phyloP scores from a whole-genome alignment of 345 rosid species.

The Noccaea caerulescens region DNA sequence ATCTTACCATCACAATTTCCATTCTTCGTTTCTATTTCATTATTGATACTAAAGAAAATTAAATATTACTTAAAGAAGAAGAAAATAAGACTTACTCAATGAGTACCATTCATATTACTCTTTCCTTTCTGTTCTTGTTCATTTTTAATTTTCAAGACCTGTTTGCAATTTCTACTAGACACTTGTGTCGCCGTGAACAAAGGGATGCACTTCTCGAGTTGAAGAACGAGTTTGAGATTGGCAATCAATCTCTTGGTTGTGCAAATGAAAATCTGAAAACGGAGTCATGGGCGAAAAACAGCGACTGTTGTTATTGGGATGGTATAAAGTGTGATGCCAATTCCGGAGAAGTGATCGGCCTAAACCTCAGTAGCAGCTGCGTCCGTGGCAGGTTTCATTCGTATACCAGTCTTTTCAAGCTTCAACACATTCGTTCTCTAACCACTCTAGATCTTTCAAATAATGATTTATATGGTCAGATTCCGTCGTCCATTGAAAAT shows the following conservation, averaged over 20 bases:
- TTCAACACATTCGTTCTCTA: too few species aligned
- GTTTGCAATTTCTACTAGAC: background rate
- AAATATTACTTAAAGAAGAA: too few species aligned
- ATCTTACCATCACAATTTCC: background rate
- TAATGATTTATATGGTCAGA: too few species aligned
- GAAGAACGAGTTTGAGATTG: background rate
- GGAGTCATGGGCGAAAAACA: background rate
- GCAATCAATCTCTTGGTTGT: background rate
- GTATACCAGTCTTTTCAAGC: too few species aligned
- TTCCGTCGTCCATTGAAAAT: too few species aligned
- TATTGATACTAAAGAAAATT: background rate
- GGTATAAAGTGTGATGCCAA: background rate
- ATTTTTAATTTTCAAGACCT: background rate
- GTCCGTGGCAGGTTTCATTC: too few species aligned
- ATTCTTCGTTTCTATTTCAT: background rate
- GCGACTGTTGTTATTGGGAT: background rate
- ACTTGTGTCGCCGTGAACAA: background rate
- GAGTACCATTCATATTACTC: background rate
- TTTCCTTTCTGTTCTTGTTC: background rate
- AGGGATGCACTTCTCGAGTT: conserved; percentile 11
- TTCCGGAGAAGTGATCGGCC: background rate
- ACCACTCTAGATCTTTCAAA: too few species aligned
- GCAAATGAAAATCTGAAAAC: background rate
- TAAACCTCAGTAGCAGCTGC: too few species aligned
- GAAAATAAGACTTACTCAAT: background rate